A percentile compares a stretch with the other conserved stretches of the same genome.
These are phyloP conservation scores for Silene noctiflora DNA, from an alignment of 179 eudicot genomes.

Conservation along the genomic window DNA sequence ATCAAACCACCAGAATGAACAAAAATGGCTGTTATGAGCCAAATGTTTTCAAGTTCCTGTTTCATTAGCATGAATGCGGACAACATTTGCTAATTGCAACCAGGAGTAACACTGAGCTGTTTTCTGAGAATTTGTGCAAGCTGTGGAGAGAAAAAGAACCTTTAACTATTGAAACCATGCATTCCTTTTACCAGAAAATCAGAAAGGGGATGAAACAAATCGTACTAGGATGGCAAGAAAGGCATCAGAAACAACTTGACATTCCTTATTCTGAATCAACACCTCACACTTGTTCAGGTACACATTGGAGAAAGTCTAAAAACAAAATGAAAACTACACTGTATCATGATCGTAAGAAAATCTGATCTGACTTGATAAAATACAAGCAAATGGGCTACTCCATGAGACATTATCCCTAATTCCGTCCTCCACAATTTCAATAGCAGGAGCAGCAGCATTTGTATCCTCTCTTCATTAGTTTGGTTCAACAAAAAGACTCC, in stretches of 20 bases:
- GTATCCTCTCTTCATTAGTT: constrained; percentile 37
- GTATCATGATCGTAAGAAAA: constrained; percentile 4
- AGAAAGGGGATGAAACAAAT: constrained; percentile 1
- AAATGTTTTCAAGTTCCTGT: not conserved
- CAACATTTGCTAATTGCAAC: not conserved
- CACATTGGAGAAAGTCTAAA: not conserved
- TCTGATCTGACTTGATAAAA: constrained; percentile 13
- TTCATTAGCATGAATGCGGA: not conserved
- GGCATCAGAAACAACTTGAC: constrained; percentile 5
- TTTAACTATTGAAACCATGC: not conserved
- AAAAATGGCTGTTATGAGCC: not conserved
- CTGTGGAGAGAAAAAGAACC: not conserved
- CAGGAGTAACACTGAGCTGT: not conserved
- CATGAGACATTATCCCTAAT: not conserved
- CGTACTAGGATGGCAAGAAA: not conserved
- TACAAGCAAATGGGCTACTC: constrained; percentile 14
- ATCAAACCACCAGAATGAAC: constrained; percentile 32
- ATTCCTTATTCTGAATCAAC: constrained; percentile 26
- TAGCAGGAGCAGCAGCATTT: not conserved
- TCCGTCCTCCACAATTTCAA: constrained; percentile 7
- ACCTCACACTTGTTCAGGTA: not conserved
- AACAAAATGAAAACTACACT: constrained; percentile 10
- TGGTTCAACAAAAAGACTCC: constrained; percentile 83
- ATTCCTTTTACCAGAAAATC: not conserved
- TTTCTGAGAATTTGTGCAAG: not conserved